phyloP scores from a whole-genome alignment of 805 yeast species.

The Sugiyamaella marilandica region DNA sequence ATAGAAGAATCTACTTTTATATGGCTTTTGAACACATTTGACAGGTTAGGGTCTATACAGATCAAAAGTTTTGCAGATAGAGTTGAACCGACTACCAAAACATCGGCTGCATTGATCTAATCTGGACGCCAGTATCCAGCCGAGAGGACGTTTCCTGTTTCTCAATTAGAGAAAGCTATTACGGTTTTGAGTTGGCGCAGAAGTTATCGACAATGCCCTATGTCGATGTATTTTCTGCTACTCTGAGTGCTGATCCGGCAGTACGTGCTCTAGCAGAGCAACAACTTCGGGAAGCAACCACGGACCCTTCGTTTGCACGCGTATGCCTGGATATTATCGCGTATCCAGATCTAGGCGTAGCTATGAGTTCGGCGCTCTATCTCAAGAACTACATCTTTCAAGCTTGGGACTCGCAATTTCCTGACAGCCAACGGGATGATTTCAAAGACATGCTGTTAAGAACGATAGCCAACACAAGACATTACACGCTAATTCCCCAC shows the following conservation, averaged over 20 bases:
- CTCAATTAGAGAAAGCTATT: background rate
- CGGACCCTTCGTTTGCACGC: constrained; percentile 63
- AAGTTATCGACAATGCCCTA: background rate
- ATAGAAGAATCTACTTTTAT: no score
- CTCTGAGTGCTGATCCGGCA: constrained; percentile 59
- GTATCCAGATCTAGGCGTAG: constrained; percentile 43
- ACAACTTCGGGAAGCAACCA: constrained; percentile 50
- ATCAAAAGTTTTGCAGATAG: constrained; percentile 2
- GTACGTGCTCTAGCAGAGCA: constrained; percentile 64
- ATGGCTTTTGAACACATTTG: background rate
- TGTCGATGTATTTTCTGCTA: constrained; percentile 33
- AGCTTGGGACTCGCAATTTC: background rate
- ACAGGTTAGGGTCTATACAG: background rate
- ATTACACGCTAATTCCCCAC: constrained; percentile 1
- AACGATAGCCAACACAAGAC: constrained; percentile 1
- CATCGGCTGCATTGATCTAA: background rate
- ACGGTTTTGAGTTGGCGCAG: background rate
- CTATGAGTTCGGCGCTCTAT: constrained; percentile 66
- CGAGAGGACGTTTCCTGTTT: background rate
- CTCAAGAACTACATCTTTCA: constrained; percentile 55
- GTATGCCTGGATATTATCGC: constrained; percentile 72
- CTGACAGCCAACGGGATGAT: background rate
- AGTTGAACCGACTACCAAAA: background rate
- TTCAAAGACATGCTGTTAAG: constrained; percentile 6
- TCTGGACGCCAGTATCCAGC: background rate